phyloP scores from a whole-genome alignment of 148 eudicot genomes.

The Amaranthus cruentus region DNA sequence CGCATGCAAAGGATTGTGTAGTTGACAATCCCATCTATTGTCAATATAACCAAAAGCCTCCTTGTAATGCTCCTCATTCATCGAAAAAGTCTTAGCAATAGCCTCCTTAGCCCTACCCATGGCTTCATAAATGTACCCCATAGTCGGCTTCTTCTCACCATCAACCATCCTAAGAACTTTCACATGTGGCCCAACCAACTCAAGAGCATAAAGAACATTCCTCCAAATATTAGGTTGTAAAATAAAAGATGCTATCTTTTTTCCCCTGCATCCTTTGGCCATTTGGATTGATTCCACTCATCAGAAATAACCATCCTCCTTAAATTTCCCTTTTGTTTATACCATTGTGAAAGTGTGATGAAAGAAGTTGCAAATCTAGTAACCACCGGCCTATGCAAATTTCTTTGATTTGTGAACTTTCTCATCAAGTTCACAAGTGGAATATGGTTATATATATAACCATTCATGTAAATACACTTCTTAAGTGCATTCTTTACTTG shows the following conservation, averaged over 20 bases:
- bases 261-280: background rate
- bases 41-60: slow-evolving; percentile 9
- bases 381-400: background rate
- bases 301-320: slow-evolving; percentile 13
- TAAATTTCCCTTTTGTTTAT: slow-evolving; percentile 1
- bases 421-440: slow-evolving; percentile 16
- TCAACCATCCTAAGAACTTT: slow-evolving; percentile 14
- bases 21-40: slow-evolving; percentile 3
- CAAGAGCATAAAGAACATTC: background rate
- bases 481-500: background rate
- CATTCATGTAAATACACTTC: slow-evolving; percentile 1
- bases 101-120: slow-evolving; percentile 18
- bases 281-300: background rate
- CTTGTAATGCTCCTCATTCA: background rate
- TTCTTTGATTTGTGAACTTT: background rate
- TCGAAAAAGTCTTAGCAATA: slow-evolving; percentile 2
- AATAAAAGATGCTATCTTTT: background rate
- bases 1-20: slow-evolving; percentile 6
- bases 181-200: slow-evolving; percentile 7
- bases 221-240: background rate
- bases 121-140: slow-evolving; percentile 17
- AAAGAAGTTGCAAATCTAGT: slow-evolving; percentile 18
- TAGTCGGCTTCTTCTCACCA: slow-evolving; percentile 14
- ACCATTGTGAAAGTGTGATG: background rate
- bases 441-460: background rate